Evolutionary conservation across 2,329 filamentous ascomycete species (phyloP).

Genomic region (Penicillium sp.): DNA sequence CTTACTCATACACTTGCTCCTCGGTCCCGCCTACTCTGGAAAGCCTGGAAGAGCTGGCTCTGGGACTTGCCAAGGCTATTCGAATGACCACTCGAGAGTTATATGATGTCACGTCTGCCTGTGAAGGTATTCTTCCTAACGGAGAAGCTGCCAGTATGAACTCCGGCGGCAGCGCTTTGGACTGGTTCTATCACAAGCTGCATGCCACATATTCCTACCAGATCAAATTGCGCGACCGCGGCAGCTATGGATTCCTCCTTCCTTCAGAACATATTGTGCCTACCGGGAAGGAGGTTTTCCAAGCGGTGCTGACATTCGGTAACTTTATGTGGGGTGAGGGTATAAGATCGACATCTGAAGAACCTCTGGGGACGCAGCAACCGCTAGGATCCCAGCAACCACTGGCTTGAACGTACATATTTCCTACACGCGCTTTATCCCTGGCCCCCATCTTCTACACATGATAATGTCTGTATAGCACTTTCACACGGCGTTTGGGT

Average conservation of each 20-base stretch:
- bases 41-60: slow-evolving; percentile 86
- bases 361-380: background rate
- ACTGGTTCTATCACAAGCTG: slow-evolving; percentile 94
- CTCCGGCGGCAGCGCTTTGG: slow-evolving; percentile 82
- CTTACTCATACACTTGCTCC: slow-evolving; percentile 84
- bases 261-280: slow-evolving; percentile 86
- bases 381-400: too few species aligned
- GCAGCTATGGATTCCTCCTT: slow-evolving; percentile 90
- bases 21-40: slow-evolving; percentile 81
- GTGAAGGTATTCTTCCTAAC: slow-evolving; percentile 71
- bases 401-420: background rate
- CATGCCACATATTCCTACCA: slow-evolving; percentile 85
- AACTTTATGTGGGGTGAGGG: slow-evolving; percentile 58
- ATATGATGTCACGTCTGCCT: slow-evolving; percentile 81
- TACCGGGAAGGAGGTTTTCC: slow-evolving; percentile 84
- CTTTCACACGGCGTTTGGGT: slow-evolving; percentile 8
- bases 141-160: slow-evolving; percentile 61
- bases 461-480: slow-evolving; percentile 6
- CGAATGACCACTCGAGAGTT: slow-evolving; percentile 75
- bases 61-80: slow-evolving; percentile 88
- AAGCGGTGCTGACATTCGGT: slow-evolving; percentile 81
- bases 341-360: background rate
- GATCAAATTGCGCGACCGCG: slow-evolving; percentile 88
- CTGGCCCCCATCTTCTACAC: background rate
- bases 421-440: background rate